phyloP scores from a whole-genome alignment of 345 rosid genomes.

The Eutrema japonicum region DNA sequence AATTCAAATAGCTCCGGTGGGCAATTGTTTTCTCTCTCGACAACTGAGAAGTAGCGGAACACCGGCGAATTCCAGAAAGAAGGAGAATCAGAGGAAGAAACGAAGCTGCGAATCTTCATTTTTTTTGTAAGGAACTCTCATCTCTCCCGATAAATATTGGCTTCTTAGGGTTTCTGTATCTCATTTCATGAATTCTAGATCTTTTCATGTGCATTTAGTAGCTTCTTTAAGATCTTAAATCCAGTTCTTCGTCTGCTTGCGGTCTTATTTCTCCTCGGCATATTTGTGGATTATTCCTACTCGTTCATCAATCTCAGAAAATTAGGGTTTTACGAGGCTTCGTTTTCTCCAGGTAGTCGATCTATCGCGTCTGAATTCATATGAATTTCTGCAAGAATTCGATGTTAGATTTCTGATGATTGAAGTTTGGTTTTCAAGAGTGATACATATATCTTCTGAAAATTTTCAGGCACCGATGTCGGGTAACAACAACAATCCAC shows the following conservation, averaged over 20 bases:
- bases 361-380: slow-evolving; percentile 5
- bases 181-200: slow-evolving; percentile 21
- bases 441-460: slow-evolving; percentile 9
- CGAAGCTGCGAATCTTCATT: slow-evolving; percentile 16
- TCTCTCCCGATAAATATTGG: neutral
- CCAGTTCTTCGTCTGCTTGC: slow-evolving; percentile 2
- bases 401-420: neutral
- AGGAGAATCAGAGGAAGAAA: slow-evolving; percentile 4
- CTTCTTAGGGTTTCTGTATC: neutral
- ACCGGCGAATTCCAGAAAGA: slow-evolving; percentile 16
- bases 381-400: neutral
- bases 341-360: slow-evolving; percentile 8
- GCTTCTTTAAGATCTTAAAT: neutral
- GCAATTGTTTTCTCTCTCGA: neutral
- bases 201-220: slow-evolving; percentile 3
- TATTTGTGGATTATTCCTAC: neutral
- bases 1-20: slow-evolving; percentile 24
- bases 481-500: slow-evolving; percentile 59
- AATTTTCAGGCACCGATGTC: slow-evolving; percentile 51
- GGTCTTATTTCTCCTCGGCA: neutral
- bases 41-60: slow-evolving; percentile 25
- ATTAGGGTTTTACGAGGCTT: slow-evolving; percentile 36
- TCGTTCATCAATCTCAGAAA: slow-evolving; percentile 1
- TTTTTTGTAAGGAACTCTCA: slow-evolving; percentile 9
- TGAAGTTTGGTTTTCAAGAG: slow-evolving; percentile 15